Evolutionary conservation across 2,329 filamentous ascomycete genomes (phyloP), one percentile per base, ranked within the genome.

Genomic region (Colletotrichum viniferum): DNA sequence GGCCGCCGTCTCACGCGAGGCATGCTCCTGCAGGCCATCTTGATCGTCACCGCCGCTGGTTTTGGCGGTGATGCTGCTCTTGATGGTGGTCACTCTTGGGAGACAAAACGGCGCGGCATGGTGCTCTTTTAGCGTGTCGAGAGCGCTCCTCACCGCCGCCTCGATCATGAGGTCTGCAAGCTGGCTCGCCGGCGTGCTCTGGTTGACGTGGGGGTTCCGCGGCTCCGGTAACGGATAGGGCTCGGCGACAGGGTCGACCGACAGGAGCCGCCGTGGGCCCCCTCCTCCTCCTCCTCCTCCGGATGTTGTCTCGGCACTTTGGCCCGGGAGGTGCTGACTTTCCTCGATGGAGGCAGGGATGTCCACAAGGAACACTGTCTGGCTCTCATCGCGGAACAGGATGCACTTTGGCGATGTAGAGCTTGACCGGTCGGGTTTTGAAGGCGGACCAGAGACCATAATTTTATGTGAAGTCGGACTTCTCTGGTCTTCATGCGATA

Each of bases 321-420:
- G 79, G 34, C 83, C 83, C 8, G 84, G 81, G 14, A 85, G 84
- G 38, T 88, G 87, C 83, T 96, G 94, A 21, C 90, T 91, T 75
- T 91, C 87, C 78, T 94, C 92, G 52, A 96, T 90, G 3, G 94
- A 94, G 21, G 87, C 86, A 28, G 94, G 94, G 61, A 95, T 90
- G 79, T 96, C 94, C 67, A 96, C 82, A 30, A 95, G 82, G 26
- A 91, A 86, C 69, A 93, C 83, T 61, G 88, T 68, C 13, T 24
- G 65, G 48, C 28, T 56, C 30, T 77, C 65, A 30, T 76, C 62
- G 6, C 55, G 60, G n/a, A 70, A 79, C 76, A 77, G 16, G 66
- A 70, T 72, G 58, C 77, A 74, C 32, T 60, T 16, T 28, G 69
- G 66, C 13, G 38, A 69, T 18, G 48, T n/a, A 65, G 52, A 9